These are phyloP conservation scores for Saturnispora halmiae DNA, from an alignment of 805 yeast genomes.

Conservation along the genomic window DNA sequence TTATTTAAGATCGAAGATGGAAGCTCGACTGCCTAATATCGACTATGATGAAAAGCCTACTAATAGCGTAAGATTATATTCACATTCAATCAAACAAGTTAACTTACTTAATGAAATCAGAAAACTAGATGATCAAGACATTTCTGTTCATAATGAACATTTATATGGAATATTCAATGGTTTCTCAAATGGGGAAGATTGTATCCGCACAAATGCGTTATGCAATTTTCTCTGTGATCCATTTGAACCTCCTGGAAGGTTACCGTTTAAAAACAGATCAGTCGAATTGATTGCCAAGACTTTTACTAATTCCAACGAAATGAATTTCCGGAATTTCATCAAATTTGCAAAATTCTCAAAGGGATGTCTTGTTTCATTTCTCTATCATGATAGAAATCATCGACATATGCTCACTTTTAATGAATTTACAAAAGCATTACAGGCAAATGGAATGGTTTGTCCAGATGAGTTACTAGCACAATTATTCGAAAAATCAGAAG, in stretches of 20 bases:
- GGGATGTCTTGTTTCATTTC: conserved; percentile 26
- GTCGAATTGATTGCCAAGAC: conserved; percentile 17
- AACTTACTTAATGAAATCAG: conserved; percentile 16
- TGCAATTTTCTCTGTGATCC: conserved; percentile 20
- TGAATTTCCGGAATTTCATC: conserved; percentile 24
- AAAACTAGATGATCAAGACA: conserved; percentile 12
- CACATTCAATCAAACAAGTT: not conserved
- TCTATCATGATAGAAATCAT: conserved; percentile 20
- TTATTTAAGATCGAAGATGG: not conserved
- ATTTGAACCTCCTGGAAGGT: conserved; percentile 12
- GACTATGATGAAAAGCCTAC: conserved; percentile 10
- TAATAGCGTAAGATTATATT: not conserved
- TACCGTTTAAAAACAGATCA: conserved; percentile 16
- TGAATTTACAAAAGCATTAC: conserved; percentile 24
- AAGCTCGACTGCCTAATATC: conserved; percentile 17
- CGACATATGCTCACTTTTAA: conserved; percentile 19
- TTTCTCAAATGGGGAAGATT: conserved; percentile 17
- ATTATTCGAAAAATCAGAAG: conserved; percentile 18
- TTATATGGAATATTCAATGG: conserved; percentile 16
- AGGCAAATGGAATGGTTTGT: conserved; percentile 20
- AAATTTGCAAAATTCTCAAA: conserved; percentile 24
- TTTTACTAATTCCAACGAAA: conserved; percentile 14
- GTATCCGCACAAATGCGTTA: conserved; percentile 14
- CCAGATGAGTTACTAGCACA: conserved; percentile 17
- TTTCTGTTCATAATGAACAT: conserved; percentile 20